Evolutionary conservation across 139 green algal species (phyloP), one percentile per base, ranked within the genome.

Genomic region (Chlorella sp.): DNA sequence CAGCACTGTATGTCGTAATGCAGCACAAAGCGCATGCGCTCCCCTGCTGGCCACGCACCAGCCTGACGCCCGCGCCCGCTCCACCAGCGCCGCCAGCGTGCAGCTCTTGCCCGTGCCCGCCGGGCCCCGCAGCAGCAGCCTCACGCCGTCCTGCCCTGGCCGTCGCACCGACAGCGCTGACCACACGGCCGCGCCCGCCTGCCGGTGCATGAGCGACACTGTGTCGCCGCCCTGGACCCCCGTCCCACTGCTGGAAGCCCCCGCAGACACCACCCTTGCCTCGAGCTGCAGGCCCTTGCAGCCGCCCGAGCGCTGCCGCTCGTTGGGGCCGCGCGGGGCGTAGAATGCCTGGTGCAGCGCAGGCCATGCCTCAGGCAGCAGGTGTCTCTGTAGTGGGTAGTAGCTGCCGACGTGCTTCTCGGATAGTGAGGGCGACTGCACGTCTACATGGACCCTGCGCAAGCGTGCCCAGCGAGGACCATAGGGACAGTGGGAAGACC

Each of bases 91-190:
- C 59, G 80, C 87, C 5, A 93, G 67, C 1, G 86, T 79, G 22
- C 91, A 49, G 51, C 74, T 86, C 70, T 92, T 92, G 70, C 88
- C 88, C 27, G 49, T 67, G 31, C 88, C 88, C 2, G 55, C 29
- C 10, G 55, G 70, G 27, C 70, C 70, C 31, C 33, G 30, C 32
- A 75, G 62, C n/a, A 83, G 65, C n/a, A 82, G 26, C 3, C 29
- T 49, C 42, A 30, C 22, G 55, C 20, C 24, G 17, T 4, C 55
- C 24, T 29, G 55, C 55, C 55, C 24, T 55, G 10, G 42, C 42
- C 17, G 42, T 10, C 42, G 17, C 42, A 17, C 42, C 22, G 22
- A 10, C 24, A 30, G 24, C 14, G 42, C 42, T 55, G 10, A 10
- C 42, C 42, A 55, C 42, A 55, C 42, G 10, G 10, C 42, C 10